Evolutionary conservation across 345 rosid genomes (phyloP).

Genomic region (Aquilaria sinensis): DNA sequence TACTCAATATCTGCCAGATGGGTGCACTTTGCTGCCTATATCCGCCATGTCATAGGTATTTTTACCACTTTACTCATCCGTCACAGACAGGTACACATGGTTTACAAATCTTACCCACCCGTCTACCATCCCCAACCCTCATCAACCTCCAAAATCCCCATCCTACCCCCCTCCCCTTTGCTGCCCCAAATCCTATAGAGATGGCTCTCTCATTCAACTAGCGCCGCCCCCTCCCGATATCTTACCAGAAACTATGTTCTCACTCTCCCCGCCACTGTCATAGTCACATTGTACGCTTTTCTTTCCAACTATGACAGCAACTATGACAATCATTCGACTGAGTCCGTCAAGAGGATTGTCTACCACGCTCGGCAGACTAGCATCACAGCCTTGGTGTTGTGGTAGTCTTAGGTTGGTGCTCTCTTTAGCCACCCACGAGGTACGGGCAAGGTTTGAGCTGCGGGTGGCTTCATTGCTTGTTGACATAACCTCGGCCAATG

Average conservation of each 20-base stretch:
- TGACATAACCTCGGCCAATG: slow-evolving; percentile 81
- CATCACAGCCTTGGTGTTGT: slow-evolving; percentile 69
- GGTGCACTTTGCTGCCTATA: too few species aligned
- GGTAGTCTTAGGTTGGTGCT: slow-evolving; percentile 90
- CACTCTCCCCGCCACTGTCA: slow-evolving; percentile 34
- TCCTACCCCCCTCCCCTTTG: slow-evolving; percentile 25
- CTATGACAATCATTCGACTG: slow-evolving; percentile 38
- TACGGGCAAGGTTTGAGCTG: slow-evolving; percentile 82
- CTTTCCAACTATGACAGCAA: slow-evolving; percentile 16
- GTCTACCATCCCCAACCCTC: slow-evolving; percentile 2
- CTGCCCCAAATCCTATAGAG: slow-evolving; percentile 12
- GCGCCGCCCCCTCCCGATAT: slow-evolving; percentile 30
- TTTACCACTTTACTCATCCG: too few species aligned
- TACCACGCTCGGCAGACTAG: slow-evolving; percentile 68
- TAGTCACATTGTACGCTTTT: slow-evolving; percentile 38
- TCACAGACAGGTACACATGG: too few species aligned
- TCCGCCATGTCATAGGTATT: too few species aligned
- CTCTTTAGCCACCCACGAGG: slow-evolving; percentile 92
- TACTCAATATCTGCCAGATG: too few species aligned
- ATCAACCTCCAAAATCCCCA: slow-evolving; percentile 23
- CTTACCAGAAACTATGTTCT: slow-evolving; percentile 57
- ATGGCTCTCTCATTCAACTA: slow-evolving; percentile 12
- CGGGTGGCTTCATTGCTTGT: slow-evolving; percentile 86
- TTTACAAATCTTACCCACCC: too few species aligned
- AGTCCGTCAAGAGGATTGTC: slow-evolving; percentile 52